Evolutionary conservation across 176 grass and related monocot species (phyloP), one percentile per base, ranked within the genome.

Genomic region (Musa itinerans): DNA sequence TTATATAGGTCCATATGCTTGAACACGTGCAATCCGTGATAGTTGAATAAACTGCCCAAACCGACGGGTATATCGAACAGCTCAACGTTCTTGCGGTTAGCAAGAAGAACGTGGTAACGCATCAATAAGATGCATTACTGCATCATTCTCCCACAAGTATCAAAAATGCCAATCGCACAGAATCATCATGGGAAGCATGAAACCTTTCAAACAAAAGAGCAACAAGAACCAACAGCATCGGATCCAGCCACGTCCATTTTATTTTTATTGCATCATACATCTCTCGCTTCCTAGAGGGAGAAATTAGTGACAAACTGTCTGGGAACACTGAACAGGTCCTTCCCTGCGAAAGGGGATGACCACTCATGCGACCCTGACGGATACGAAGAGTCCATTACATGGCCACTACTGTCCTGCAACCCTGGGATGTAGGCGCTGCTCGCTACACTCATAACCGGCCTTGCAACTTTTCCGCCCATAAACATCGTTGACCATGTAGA

Each of bases 401-500:
- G 57, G 57, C 80, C 81, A 22, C 64, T 23, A 22, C 65, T 10
- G 16, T 93, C 86, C 76, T 92, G 84, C 64, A 89, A 82, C 68
- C 83, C 81, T 51, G 80, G 9, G 1, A 89, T 74, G 50, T 75
- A 67, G 17, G 78, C 74, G 76, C 73, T 52, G 48, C 34, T 43
- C 1, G 34, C 29, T 10, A 65, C 54, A 68, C 83, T 93, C 6
- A 67, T 71, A 61, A 67, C 55, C 62, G 81, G 64, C 73, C 80
- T 89, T 73, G 85, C 9, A 14, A 76, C 78, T 86, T 85, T 81
- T 50, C 96, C 86, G 0, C 91, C 91, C 96, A 99, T 89, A 81
- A 99, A 99, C 91, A 99, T 95, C 69, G 96, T 99, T 23, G 96
- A 95, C 96, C 96, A 99, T 68, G 96, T 99, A 62, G 94, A 89